A percentile compares a stretch with the other conserved stretches of the same genome.
Evolutionary conservation across 176 grass and related monocot genomes (phyloP).

Genomic region (Cenchrus americanus): DNA sequence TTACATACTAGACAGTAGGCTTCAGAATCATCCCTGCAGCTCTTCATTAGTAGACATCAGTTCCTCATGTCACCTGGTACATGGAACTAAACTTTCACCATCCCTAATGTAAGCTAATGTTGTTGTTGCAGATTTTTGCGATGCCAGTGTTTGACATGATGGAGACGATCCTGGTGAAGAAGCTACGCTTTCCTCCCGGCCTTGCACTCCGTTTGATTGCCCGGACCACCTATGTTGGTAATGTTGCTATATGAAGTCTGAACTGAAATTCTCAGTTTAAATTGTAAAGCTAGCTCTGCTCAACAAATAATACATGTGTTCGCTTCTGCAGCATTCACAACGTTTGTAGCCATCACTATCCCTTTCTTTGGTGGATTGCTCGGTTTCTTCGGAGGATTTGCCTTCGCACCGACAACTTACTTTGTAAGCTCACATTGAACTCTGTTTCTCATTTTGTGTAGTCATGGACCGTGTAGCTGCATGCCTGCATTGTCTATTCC

Average conservation of each 20-base stretch:
- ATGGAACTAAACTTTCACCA: neutral
- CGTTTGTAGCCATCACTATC: conserved; percentile 83
- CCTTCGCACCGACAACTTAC: conserved; percentile 80
- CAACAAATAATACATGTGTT: neutral
- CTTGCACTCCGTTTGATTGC: conserved; percentile 21
- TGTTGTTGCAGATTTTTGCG: conserved; percentile 39
- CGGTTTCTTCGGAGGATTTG: conserved; percentile 88
- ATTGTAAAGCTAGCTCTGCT: neutral
- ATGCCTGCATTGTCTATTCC: neutral
- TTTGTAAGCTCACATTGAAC: conserved; percentile 54
- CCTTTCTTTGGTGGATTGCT: conserved; percentile 86
- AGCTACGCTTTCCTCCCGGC: neutral
- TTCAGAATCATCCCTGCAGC: neutral
- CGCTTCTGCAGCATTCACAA: conserved; percentile 72
- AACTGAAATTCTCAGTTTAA: neutral
- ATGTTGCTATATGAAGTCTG: neutral
- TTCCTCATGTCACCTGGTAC: neutral
- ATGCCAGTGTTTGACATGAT: conserved; percentile 32
- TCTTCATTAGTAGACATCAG: neutral
- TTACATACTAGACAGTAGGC: neutral
- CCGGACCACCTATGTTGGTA: conserved; percentile 19
- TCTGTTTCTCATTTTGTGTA: neutral
- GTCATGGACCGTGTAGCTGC: neutral
- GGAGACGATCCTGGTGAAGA: conserved; percentile 18
- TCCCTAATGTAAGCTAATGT: neutral